Conservation (phyloP, 2,329 filamentous ascomycete species). For the Lasiodiplodia gonubiensis region DNA sequence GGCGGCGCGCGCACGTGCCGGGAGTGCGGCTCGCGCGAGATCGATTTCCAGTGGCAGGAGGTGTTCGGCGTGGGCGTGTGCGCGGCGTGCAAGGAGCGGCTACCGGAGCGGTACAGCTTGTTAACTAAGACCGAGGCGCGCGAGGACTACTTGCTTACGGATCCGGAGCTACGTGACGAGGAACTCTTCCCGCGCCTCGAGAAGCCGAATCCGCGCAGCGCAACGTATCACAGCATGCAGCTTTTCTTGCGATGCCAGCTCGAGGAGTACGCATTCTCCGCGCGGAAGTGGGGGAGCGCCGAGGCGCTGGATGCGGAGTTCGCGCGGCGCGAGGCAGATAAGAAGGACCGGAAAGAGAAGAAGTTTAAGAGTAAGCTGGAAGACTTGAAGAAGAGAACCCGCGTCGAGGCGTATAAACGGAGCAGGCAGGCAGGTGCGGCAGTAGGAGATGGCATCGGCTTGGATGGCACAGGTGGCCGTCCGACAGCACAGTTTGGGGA, state of each 20-base stretch:
- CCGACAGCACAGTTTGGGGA: constrained; percentile 70
- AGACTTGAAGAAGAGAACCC: constrained; percentile 90
- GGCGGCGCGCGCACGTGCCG: constrained; percentile 61
- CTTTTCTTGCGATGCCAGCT: constrained; percentile 92
- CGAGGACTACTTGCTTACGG: constrained; percentile 93
- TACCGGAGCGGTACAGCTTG: constrained; percentile 90
- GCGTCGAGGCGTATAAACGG: constrained; percentile 85
- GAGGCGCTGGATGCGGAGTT: constrained; percentile 90
- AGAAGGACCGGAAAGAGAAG: constrained; percentile 84
- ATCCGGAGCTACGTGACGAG: constrained; percentile 88
- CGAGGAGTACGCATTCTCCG: constrained; percentile 85
- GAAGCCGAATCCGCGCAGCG: constrained; percentile 92
- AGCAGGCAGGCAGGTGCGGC: constrained; percentile 48
- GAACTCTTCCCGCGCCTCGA: constrained; percentile 86
- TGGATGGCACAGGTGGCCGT: constrained; percentile 60
- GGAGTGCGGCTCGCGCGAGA: constrained; percentile 83
- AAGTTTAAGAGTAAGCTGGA: constrained; percentile 90
- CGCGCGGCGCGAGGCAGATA: constrained; percentile 75
- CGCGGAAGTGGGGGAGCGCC: constrained; percentile 85
- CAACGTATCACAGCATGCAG: constrained; percentile 99
- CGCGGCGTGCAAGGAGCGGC: constrained; percentile 82
- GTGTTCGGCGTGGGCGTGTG: constrained; percentile 79
- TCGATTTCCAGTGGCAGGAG: constrained; percentile 95
- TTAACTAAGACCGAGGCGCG: constrained; percentile 96
- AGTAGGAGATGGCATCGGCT: constrained; percentile 8